phyloP scores from a whole-genome alignment of 2,329 filamentous ascomycete genomes.

The Ascochyta clinopodiicola region DNA sequence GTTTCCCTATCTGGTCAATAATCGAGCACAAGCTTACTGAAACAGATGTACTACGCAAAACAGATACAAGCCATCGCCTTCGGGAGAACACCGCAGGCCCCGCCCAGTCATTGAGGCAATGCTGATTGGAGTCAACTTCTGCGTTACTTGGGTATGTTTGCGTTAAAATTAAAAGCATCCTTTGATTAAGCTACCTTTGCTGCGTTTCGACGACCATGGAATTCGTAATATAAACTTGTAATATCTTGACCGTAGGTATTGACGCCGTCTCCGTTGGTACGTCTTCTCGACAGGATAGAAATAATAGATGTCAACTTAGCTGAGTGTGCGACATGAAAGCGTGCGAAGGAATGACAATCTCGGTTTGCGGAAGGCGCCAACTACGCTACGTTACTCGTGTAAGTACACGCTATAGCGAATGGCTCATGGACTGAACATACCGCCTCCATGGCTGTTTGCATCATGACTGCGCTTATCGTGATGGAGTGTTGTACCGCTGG shows the following conservation, averaged over 20 bases:
- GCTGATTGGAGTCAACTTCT: neutral
- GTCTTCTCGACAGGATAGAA: neutral
- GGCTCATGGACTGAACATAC: slow-evolving; percentile 16
- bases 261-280: too few species aligned
- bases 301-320: neutral
- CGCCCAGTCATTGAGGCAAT: neutral
- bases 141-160: neutral
- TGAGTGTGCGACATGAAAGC: neutral
- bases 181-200: too few species aligned
- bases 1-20: neutral
- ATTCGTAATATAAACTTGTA: too few species aligned
- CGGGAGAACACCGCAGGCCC: neutral
- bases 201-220: too few species aligned
- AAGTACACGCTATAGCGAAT: neutral
- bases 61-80: slow-evolving; percentile 8
- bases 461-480: slow-evolving; percentile 17
- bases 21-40: neutral
- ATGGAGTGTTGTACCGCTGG: slow-evolving; percentile 26
- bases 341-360: slow-evolving; percentile 5
- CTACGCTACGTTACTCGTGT: slow-evolving; percentile 13
- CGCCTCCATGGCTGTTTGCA: slow-evolving; percentile 3
- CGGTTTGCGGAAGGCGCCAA: neutral
- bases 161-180: too few species aligned
- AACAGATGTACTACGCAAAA: slow-evolving; percentile 7
- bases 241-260: too few species aligned